These are phyloP conservation scores for Oryza nivara DNA, from an alignment of 176 grass and related monocot genomes.

Conservation along the genomic window DNA sequence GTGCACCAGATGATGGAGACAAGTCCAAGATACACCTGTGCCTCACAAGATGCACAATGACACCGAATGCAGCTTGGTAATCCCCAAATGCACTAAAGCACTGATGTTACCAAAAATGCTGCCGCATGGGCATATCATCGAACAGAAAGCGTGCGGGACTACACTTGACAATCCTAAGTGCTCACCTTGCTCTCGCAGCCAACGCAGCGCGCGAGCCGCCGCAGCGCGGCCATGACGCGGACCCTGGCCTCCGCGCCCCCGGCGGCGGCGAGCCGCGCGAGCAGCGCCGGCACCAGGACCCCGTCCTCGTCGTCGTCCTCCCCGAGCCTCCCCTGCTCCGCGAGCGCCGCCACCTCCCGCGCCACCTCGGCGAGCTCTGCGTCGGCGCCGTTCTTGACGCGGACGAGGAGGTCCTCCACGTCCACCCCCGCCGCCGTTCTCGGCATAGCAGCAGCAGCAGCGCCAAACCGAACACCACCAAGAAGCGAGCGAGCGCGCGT, in stretches of 20 bases:
- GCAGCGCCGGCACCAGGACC: slow-evolving; percentile 54
- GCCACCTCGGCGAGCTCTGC: slow-evolving; percentile 43
- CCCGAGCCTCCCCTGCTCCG: slow-evolving; percentile 44
- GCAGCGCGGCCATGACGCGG: slow-evolving; percentile 55
- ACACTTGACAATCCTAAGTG: not conserved
- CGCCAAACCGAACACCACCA: not conserved
- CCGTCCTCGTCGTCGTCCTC: slow-evolving; percentile 59
- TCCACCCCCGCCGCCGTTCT: slow-evolving; percentile 34
- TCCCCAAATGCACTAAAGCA: not conserved
- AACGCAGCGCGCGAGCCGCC: slow-evolving; percentile 47
- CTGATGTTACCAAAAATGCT: not conserved
- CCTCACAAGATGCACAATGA: not conserved
- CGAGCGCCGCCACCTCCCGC: slow-evolving; percentile 46
- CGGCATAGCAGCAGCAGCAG: slow-evolving; percentile 37
- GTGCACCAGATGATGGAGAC: not conserved
- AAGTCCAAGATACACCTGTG: not conserved
- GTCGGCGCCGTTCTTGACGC: slow-evolving; percentile 58
- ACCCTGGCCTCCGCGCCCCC: slow-evolving; percentile 53
- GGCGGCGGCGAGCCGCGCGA: slow-evolving; percentile 44
- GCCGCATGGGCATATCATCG: slow-evolving; percentile 2
- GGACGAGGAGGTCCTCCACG: slow-evolving; percentile 65
- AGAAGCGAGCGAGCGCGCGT: not conserved
- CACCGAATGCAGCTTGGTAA: slow-evolving; percentile 17
- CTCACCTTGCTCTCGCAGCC: slow-evolving; percentile 64
- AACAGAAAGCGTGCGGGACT: not conserved